A percentile compares a stretch with the other conserved stretches of the same genome.
These are phyloP conservation scores for Ambispora gerdemannii DNA, from an alignment of 192 early-diverging fungal species.

Conservation along the genomic window DNA sequence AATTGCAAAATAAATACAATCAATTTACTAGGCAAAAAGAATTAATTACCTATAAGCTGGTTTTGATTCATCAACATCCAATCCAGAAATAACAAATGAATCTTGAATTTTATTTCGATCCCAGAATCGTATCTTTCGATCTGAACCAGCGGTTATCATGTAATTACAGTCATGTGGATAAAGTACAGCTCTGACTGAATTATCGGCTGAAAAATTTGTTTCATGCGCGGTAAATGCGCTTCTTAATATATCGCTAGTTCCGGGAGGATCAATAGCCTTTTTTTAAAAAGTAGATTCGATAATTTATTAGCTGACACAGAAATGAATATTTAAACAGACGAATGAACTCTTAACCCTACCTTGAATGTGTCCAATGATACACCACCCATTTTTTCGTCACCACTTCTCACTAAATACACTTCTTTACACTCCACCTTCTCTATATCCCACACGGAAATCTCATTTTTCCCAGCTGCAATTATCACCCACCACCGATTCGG, in stretches of 20 bases:
- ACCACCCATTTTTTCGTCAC: constrained; percentile 46
- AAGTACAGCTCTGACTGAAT: constrained; percentile 60
- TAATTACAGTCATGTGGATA: constrained; percentile 47
- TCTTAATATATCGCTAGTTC: constrained; percentile 48
- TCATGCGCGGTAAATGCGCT: constrained; percentile 57
- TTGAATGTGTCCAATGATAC: constrained; percentile 48
- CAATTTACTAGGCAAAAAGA: neutral
- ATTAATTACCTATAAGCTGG: constrained; percentile 62
- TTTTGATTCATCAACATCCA: constrained; percentile 50
- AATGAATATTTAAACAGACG: too few species aligned
- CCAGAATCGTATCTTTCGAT: constrained; percentile 88
- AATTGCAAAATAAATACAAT: neutral
- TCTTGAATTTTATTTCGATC: constrained; percentile 65
- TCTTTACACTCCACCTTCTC: constrained; percentile 65
- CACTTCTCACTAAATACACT: constrained; percentile 62
- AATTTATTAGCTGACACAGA: too few species aligned
- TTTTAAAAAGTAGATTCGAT: too few species aligned
- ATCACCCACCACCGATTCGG: constrained; percentile 47
- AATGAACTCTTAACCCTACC: constrained; percentile 33
- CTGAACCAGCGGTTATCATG: constrained; percentile 77
- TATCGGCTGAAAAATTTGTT: constrained; percentile 52
- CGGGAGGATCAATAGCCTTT: constrained; percentile 39
- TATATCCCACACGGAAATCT: constrained; percentile 82
- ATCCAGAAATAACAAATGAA: constrained; percentile 69
- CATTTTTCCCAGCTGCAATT: constrained; percentile 68